A percentile compares a stretch with the other conserved stretches of the same genome.
Conservation (phyloP, 306 rosid genomes). For the Vigna hirtella region DNA sequence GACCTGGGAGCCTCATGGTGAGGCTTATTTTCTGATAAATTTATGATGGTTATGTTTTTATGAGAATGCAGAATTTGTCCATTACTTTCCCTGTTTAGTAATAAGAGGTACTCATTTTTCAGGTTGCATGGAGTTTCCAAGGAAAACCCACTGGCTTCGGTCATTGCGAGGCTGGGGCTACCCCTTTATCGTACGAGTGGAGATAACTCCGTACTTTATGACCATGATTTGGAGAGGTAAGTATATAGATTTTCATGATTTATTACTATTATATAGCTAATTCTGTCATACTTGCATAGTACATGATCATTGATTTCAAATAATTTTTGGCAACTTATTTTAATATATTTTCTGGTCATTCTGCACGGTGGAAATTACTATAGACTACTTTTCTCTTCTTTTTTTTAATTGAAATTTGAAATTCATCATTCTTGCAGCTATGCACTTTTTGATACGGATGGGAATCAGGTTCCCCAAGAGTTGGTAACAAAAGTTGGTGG, state of each 20-base stretch:
- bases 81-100: not conserved
- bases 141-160: slow-evolving; percentile 90
- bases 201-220: slow-evolving; percentile 91
- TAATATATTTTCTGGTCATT: not conserved
- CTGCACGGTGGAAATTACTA: slow-evolving; percentile 2
- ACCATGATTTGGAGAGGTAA: slow-evolving; percentile 93
- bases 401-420: not conserved
- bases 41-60: not conserved
- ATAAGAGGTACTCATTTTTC: slow-evolving; percentile 20
- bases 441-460: slow-evolving; percentile 95
- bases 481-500: slow-evolving; percentile 85
- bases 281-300: not conserved
- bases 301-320: not conserved
- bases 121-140: slow-evolving; percentile 96
- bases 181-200: slow-evolving; percentile 94
- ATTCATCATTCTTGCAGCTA: slow-evolving; percentile 60
- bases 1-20: slow-evolving; percentile 98
- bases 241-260: slow-evolving; percentile 4
- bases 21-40: slow-evolving; percentile 7
- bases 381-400: not conserved
- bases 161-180: slow-evolving; percentile 86
- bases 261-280: not conserved
- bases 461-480: slow-evolving; percentile 91
- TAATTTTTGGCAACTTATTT: not conserved
- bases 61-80: not conserved